Evolutionary conservation across 2,329 filamentous ascomycete species (phyloP), one percentile per base, ranked within the genome.

Genomic region (Colletotrichum sp.): DNA sequence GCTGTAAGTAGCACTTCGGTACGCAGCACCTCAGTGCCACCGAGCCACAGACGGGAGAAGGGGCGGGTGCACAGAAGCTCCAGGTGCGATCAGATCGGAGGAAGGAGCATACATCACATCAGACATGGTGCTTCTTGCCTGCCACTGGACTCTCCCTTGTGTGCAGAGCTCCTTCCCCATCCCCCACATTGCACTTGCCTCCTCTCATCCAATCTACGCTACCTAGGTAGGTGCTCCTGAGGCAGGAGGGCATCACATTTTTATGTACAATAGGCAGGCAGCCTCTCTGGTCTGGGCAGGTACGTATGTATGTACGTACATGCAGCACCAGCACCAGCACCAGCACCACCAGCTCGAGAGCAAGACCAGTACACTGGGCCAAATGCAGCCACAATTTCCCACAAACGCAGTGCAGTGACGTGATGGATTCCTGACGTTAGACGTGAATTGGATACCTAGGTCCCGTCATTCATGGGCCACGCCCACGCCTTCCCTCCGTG

Each of bases 381-480:
- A 74, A 65, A 74, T 66, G 71, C 72, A 76, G 75, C 75, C 75
- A 76, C 72, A 71, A 67, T 75, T 74, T 76, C 66, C 66, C 67
- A 65, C 72, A 74, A 66, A 74, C 64, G 64, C 34, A 32, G 26
- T 64, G 21, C 64, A 71, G 77, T 78, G 77, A 78, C 77, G 77
- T 78, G 72, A 78, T 78, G 74, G 76, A 78, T 77, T 78, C 76
- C 75, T 76, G 66, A 66, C 66, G 72, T 71, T 63, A 34, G 60
- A 63, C 18, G 55, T 69, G 52, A 60, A 64, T 44, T 64, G 32
- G 16, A 52, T 52, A 52, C 44, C 44, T 52, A 52, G 44, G 44
- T 21, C 44, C 44, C 44, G 44, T 52, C 44, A 52, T 52, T 52
- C 44, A 52, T 52, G 44, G 44, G n/a, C 44, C 26, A 59, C 55